Percentiles rank a stretch among this genome's conserved stretches.
phyloP scores from a whole-genome alignment of 805 yeast species.

The Ogataea trehalophila region DNA sequence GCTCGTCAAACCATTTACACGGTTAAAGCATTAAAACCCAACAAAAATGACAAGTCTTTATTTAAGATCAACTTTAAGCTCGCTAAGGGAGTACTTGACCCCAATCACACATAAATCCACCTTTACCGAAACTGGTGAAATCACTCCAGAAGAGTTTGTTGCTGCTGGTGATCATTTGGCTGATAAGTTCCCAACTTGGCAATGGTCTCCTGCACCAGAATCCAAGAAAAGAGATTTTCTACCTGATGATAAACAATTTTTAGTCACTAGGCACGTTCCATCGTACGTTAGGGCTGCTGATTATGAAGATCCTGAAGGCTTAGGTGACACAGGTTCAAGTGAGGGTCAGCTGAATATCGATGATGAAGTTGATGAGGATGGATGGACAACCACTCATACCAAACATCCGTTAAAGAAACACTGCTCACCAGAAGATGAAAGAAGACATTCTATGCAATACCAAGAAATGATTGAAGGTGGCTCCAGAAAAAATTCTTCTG shows the following conservation, averaged over 20 bases:
- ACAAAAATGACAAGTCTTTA: conserved; percentile 24
- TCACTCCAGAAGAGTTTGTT: conserved; percentile 94
- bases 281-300: conserved; percentile 66
- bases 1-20: too few species aligned
- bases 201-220: conserved; percentile 67
- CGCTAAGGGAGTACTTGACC: conserved; percentile 87
- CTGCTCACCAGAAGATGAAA: conserved; percentile 20
- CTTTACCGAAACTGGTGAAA: conserved; percentile 80
- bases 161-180: conserved; percentile 90
- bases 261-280: conserved; percentile 88
- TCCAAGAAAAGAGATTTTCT: conserved; percentile 60
- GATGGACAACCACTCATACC: conserved; percentile 47
- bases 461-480: conserved; percentile 22
- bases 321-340: conserved; percentile 25
- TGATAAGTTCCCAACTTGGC: conserved; percentile 95
- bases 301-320: conserved; percentile 40
- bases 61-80: conserved; percentile 71
- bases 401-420: conserved; percentile 9
- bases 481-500: neutral
- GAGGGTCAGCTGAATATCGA: conserved; percentile 21
- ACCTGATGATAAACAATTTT: conserved; percentile 81
- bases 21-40: too few species aligned
- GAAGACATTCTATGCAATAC: conserved; percentile 24
- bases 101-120: conserved; percentile 88
- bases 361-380: conserved; percentile 44